These are phyloP conservation scores for Kitagawia praeruptora DNA, from an alignment of 129 eudicot species.

Conservation along the genomic window DNA sequence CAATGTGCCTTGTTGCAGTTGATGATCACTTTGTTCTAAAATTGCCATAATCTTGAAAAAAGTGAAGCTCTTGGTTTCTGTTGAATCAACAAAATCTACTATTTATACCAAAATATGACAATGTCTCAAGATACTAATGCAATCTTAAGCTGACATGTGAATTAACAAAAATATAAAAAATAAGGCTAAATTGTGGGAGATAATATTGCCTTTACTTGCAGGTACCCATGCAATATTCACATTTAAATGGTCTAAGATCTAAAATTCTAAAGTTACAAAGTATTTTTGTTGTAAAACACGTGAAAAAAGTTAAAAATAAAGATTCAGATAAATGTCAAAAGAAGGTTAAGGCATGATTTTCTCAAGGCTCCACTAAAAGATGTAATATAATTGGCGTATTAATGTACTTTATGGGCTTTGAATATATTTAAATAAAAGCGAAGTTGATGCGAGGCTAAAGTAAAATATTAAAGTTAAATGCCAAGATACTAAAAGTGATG, in stretches of 20 bases:
- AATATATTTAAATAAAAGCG: neutral
- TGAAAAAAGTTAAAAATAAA: constrained; percentile 8
- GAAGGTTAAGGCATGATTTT: constrained; percentile 5
- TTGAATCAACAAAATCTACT: neutral
- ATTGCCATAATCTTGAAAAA: constrained; percentile 21
- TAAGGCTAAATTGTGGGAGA: constrained; percentile 7
- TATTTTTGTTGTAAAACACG: constrained; percentile 5
- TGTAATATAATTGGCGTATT: neutral
- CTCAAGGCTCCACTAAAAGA: constrained; percentile 5
- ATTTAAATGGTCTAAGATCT: constrained; percentile 1
- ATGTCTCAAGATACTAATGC: neutral
- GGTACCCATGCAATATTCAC: neutral
- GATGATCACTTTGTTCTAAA: constrained; percentile 7
- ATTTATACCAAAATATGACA: neutral
- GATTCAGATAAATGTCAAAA: neutral
- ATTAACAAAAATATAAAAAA: neutral
- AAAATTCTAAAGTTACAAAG: neutral
- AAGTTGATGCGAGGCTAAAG: neutral
- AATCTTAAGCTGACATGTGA: neutral
- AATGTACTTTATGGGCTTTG: neutral
- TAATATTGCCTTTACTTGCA: constrained; percentile 9
- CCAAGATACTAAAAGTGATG: neutral
- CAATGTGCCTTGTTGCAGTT: neutral
- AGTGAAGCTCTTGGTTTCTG: neutral
- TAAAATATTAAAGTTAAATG: neutral